These are phyloP conservation scores for Penicillium robsamsonii DNA, from an alignment of 495 filamentous ascomycete species.

Conservation along the genomic window DNA sequence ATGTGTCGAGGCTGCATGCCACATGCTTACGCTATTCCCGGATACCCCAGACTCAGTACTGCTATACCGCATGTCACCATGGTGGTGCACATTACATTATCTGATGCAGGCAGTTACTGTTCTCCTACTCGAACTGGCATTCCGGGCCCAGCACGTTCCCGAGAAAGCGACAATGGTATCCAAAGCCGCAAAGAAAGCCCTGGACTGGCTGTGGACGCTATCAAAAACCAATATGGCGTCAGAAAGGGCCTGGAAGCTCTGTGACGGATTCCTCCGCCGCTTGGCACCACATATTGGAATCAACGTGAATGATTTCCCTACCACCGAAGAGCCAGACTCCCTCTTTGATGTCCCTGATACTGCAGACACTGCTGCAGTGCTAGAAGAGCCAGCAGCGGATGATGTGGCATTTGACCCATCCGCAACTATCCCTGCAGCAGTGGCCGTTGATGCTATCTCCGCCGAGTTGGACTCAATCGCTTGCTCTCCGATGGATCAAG, in stretches of 20 bases:
- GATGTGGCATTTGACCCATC: slow-evolving; percentile 25
- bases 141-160: slow-evolving; percentile 53
- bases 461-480: slow-evolving; percentile 28
- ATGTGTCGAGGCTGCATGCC: slow-evolving; percentile 58
- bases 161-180: slow-evolving; percentile 50
- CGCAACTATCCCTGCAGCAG: slow-evolving; percentile 10
- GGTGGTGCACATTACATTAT: slow-evolving; percentile 65
- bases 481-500: slow-evolving; percentile 32
- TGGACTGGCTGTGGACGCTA: slow-evolving; percentile 52
- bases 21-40: slow-evolving; percentile 55
- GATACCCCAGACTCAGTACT: slow-evolving; percentile 35
- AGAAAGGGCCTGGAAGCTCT: slow-evolving; percentile 51
- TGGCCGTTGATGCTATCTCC: slow-evolving; percentile 20
- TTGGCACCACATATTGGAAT: slow-evolving; percentile 39
- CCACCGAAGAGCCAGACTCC: slow-evolving; percentile 24
- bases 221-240: slow-evolving; percentile 46
- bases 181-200: slow-evolving; percentile 52
- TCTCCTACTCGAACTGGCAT: slow-evolving; percentile 58
- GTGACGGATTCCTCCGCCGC: slow-evolving; percentile 47
- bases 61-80: slow-evolving; percentile 53
- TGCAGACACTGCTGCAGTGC: slow-evolving; percentile 1
- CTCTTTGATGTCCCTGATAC: slow-evolving; percentile 19
- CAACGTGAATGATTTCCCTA: slow-evolving; percentile 28
- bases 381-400: slow-evolving; percentile 12
- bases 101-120: slow-evolving; percentile 60